Percentiles rank a stretch among this genome's conserved stretches.
These are phyloP conservation scores for Vitis hybrid DNA, from an alignment of 177 flowering plant genomes.

Conservation along the genomic window DNA sequence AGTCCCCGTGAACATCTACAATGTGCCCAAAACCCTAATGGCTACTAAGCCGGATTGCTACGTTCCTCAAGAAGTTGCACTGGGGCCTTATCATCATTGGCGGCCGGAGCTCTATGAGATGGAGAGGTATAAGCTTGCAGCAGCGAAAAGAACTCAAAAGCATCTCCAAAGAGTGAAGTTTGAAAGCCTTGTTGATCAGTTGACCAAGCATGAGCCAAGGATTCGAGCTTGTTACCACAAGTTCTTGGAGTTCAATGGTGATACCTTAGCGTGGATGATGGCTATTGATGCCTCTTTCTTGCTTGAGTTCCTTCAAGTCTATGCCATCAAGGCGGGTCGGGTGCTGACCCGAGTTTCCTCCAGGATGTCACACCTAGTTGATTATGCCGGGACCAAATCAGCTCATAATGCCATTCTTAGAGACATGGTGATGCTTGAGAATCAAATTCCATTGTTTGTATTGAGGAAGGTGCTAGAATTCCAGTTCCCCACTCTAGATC, in stretches of 20 bases:
- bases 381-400: too few relatives aligned
- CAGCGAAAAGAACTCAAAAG: slow-evolving; percentile 30
- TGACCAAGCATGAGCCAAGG: slow-evolving; percentile 18
- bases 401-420: too few relatives aligned
- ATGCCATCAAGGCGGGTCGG: slow-evolving; percentile 14
- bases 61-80: slow-evolving; percentile 36
- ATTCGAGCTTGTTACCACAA: slow-evolving; percentile 47
- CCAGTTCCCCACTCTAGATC: too few relatives aligned
- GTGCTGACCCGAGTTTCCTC: slow-evolving; percentile 1
- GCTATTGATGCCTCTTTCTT: slow-evolving; percentile 52
- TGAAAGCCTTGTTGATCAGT: slow-evolving; percentile 18
- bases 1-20: slow-evolving; percentile 32
- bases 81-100: slow-evolving; percentile 49
- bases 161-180: slow-evolving; percentile 18
- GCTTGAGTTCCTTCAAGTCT: slow-evolving; percentile 43
- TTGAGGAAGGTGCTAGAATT: too few relatives aligned
- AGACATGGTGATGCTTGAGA: too few relatives aligned
- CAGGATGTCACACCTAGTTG: too few relatives aligned
- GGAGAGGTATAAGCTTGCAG: slow-evolving; percentile 39
- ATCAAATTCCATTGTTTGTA: too few relatives aligned
- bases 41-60: slow-evolving; percentile 26
- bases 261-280: slow-evolving; percentile 58
- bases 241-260: slow-evolving; percentile 35
- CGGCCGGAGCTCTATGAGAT: slow-evolving; percentile 42
- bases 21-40: slow-evolving; percentile 34